phyloP scores from a whole-genome alignment of 2,329 filamentous ascomycete genomes.

The Cryphonectria naterciae region DNA sequence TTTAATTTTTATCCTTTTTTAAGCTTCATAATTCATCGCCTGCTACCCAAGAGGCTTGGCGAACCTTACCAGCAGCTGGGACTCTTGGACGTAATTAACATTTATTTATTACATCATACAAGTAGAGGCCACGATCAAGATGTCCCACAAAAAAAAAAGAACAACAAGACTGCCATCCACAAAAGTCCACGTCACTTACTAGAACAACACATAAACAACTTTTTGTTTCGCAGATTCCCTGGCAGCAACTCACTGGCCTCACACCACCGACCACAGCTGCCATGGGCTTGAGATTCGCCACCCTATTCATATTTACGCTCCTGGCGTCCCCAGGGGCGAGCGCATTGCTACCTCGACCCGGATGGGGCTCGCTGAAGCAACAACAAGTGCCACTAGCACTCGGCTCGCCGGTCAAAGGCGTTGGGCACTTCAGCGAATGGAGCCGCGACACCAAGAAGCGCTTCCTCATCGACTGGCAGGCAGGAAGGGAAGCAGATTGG shows the following conservation, averaged over 20 bases:
- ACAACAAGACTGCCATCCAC: background rate
- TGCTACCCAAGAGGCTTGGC: background rate
- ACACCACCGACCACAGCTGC: background rate
- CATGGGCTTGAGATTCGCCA: background rate
- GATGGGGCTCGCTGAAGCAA: background rate
- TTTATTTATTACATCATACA: background rate
- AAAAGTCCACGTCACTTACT: background rate
- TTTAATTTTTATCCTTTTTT: background rate
- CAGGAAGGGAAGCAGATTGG: conserved; percentile 46
- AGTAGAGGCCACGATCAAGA: background rate
- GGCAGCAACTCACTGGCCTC: background rate
- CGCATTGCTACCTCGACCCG: background rate
- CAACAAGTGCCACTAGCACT: conserved; percentile 9
- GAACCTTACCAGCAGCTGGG: background rate
- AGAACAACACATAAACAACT: background rate
- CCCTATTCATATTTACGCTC: background rate
- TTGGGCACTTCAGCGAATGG: conserved; percentile 54
- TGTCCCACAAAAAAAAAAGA: background rate
- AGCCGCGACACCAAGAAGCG: conserved; percentile 49
- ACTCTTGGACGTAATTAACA: background rate
- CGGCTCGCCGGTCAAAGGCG: conserved; percentile 35
- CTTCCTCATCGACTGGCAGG: conserved; percentile 52
- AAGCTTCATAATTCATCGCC: background rate
- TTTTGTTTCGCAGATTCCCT: no score
- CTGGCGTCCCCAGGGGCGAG: background rate